These are phyloP conservation scores for Phaseolus coccineus DNA, from an alignment of 331 rosid species.

Conservation along the genomic window DNA sequence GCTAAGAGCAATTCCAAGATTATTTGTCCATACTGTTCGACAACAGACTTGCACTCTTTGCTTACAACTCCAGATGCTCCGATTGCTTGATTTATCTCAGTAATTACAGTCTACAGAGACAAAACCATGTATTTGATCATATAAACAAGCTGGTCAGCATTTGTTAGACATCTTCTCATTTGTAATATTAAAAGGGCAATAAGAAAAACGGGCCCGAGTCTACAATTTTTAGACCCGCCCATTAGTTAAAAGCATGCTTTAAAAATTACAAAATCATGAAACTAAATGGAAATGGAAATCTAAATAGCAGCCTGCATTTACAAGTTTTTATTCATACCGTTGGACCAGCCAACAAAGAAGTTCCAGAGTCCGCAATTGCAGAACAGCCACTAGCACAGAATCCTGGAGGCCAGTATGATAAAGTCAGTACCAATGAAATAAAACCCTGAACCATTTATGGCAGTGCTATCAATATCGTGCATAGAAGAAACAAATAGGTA, in stretches of 20 bases:
- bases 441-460: slow-evolving; percentile 19
- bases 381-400: slow-evolving; percentile 73
- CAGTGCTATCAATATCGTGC: slow-evolving; percentile 4
- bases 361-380: slow-evolving; percentile 98
- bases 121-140: slow-evolving; percentile 35
- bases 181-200: background rate
- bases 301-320: slow-evolving; percentile 23
- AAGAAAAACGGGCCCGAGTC: background rate
- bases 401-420: slow-evolving; percentile 61
- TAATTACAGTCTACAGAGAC: slow-evolving; percentile 61
- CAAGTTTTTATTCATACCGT: slow-evolving; percentile 64
- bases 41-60: slow-evolving; percentile 82
- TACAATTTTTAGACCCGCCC: background rate
- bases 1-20: slow-evolving; percentile 74
- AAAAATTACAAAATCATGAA: slow-evolving; percentile 4
- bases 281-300: slow-evolving; percentile 10
- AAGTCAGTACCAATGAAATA: slow-evolving; percentile 38
- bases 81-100: slow-evolving; percentile 84
- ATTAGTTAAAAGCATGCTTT: background rate
- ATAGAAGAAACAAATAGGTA: slow-evolving; percentile 30
- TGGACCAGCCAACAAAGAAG: slow-evolving; percentile 95
- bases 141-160: slow-evolving; percentile 15
- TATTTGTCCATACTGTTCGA: slow-evolving; percentile 75
- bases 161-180: background rate
- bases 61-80: slow-evolving; percentile 78